Conservation (phyloP, 495 filamentous ascomycete genomes). For the Penicillium goetzii region DNA sequence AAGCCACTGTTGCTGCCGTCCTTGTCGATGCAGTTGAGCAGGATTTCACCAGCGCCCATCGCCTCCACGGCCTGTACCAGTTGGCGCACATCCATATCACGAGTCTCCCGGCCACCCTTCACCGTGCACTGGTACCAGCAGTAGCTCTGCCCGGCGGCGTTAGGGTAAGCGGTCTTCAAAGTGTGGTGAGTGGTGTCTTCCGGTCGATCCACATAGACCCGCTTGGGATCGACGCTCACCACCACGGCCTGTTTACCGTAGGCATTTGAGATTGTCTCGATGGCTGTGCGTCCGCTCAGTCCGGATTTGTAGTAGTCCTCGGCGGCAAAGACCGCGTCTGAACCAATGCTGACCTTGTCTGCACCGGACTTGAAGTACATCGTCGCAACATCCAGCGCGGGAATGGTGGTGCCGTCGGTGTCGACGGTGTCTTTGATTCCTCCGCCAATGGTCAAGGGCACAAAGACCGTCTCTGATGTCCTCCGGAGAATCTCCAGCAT, state of each 20-base stretch:
- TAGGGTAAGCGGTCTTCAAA: constrained; percentile 68
- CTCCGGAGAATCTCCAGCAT: constrained; percentile 92
- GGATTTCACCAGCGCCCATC: constrained; percentile 92
- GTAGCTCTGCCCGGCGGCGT: constrained; percentile 75
- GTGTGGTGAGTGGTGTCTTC: constrained; percentile 79
- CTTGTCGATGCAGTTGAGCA: constrained; percentile 96
- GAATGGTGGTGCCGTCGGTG: constrained; percentile 81
- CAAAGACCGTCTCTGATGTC: constrained; percentile 91
- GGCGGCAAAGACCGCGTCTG: constrained; percentile 88
- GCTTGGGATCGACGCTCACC: constrained; percentile 90
- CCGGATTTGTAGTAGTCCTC: constrained; percentile 80
- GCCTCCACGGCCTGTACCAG: constrained; percentile 88
- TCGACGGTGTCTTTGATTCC: constrained; percentile 92
- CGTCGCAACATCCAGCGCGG: constrained; percentile 88
- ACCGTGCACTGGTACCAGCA: constrained; percentile 99
- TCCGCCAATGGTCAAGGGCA: constrained; percentile 94
- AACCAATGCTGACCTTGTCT: constrained; percentile 98
- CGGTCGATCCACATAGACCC: constrained; percentile 77
- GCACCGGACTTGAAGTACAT: constrained; percentile 98
- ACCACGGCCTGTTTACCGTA: constrained; percentile 98
- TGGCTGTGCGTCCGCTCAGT: constrained; percentile 80
- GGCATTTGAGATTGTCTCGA: constrained; percentile 89
- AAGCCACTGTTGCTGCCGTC: constrained; percentile 96
- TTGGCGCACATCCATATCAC: constrained; percentile 88
- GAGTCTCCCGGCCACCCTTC: constrained; percentile 88